Evolutionary conservation across 495 filamentous ascomycete genomes (phyloP), one percentile per base, ranked within the genome.

Genomic region (Penicillium parvum): DNA sequence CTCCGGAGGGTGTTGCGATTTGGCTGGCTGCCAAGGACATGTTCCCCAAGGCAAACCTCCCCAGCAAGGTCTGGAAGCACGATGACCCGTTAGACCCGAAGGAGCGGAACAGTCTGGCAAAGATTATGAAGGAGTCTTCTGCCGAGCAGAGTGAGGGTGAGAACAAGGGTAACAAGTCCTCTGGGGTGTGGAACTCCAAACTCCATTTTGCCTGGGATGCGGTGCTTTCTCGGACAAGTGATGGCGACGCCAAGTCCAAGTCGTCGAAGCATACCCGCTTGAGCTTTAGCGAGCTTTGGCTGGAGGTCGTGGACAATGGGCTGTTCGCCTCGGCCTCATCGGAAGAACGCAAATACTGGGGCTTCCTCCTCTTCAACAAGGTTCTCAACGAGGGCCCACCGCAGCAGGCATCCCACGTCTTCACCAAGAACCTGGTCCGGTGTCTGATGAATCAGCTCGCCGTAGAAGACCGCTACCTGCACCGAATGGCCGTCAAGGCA

Each of bases 131-230:
- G 55, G 86, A 92, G 45, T 83, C 80, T 40, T 79, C 82, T 21
- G 62, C 68, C 16, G 66, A 74, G 4, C 69, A 67, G 12, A 60
- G 60, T 4, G 73, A 79, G 17, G 63, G 75, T 17, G 61, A 66
- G 22, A 72, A 62, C 18, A 52, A 55, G 33, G 56, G 45, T 18
- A 49, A 54, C 52, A 79, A 62, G 79, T 80, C 26, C 66, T 78
- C 55, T 83, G 86, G 79, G 77, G 78, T 77, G 32, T 91, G 86
- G 81, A 88, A 78, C 42, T 77, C 86, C 7, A 86, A 87, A 57
- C 66, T 90, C 37, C 84, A 86, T 58, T 96, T 95, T 61, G 87
- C 88, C 1, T 98, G 92, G 92, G 78, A 85, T 55, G 63, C 85
- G 22, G 76, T 96, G 21, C 51, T 94, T 15, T 69, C 60, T 4